These are phyloP conservation scores for Neurospora sp. DNA, from an alignment of 495 filamentous ascomycete genomes.

Conservation along the genomic window DNA sequence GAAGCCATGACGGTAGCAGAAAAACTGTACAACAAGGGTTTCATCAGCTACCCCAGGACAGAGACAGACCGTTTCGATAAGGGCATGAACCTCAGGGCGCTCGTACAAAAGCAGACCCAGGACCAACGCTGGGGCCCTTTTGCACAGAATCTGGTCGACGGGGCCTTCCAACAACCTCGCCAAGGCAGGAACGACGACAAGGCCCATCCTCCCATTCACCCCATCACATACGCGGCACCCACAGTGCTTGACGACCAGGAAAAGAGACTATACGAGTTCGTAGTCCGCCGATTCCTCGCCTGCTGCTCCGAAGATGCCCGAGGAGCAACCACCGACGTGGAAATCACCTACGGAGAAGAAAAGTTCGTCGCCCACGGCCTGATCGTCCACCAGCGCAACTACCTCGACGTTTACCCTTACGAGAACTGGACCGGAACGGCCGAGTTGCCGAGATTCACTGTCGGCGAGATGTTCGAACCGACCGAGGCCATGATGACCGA, in stretches of 20 bases:
- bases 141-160: constrained; percentile 67
- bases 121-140: constrained; percentile 71
- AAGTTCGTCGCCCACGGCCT: constrained; percentile 70
- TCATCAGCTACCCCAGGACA: constrained; percentile 93
- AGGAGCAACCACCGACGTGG: constrained; percentile 73
- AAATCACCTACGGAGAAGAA: constrained; percentile 77
- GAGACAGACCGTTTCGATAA: constrained; percentile 95
- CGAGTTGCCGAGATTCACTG: constrained; percentile 64
- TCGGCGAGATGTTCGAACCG: constrained; percentile 75
- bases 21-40: constrained; percentile 83
- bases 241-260: constrained; percentile 54
- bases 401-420: constrained; percentile 90
- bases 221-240: constrained; percentile 65
- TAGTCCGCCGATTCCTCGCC: constrained; percentile 87
- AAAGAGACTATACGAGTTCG: constrained; percentile 80
- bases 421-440: constrained; percentile 89
- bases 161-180: constrained; percentile 71
- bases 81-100: constrained; percentile 70
- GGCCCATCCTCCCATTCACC: constrained; percentile 95
- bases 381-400: constrained; percentile 81
- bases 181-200: constrained; percentile 85
- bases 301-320: constrained; percentile 93
- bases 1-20: constrained; percentile 85
- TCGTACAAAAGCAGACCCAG: constrained; percentile 76
- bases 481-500: constrained; percentile 82